Evolutionary conservation across 1,139 yeast genomes (phyloP), one percentile per base, ranked within the genome.

Genomic region (Suhomyces kunorum): DNA sequence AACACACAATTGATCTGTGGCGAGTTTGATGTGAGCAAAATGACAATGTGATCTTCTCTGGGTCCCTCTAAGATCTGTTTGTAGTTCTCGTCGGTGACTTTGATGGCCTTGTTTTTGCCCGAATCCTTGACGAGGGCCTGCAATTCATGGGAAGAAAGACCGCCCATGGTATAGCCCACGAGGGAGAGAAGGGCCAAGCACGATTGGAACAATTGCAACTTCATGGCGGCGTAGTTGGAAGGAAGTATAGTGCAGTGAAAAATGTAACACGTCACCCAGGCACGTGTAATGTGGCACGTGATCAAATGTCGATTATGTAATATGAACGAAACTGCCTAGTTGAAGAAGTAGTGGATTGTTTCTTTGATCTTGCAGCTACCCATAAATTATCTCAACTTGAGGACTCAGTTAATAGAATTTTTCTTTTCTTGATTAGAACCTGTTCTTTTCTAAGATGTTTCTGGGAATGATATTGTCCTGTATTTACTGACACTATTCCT

Each of bases 1-100:
- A 87, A 71, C 2, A 72, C 71, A 66, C 98, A 92, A 25, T 87
- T 87, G 57, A 88, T 76, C 50, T 80, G 80, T 0, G 87, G 71
- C 27, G 81, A 74, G 13, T 82, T 77, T 2, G 97, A 89, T 0
- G 97, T 86, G 50, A 92, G 66, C 40, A 85, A 71, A 30, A 82
- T 61, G 18, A 87, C 73, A 14, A 87, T 55, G 35, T 84, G 77
- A 59, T 79, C 82, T 54, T 88, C 89, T 54, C 92, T 75, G 18
- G 83, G 82, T 2, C 90, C 89, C 22, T 68, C 67, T 44, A 89
- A 71, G 22, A 85, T 61, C 27, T 66, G 61, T 48, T 78, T 73
- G 57, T 73, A 86, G 55, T 83, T 85, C 37, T 62, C 64, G 53
- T 85, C 92, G 29, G 77, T 81, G 50, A 90, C 48, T 12, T 50